Percentiles rank a stretch among this genome's conserved stretches.
These are phyloP conservation scores for Aegilops longissima DNA, from an alignment of 176 grass and related monocot genomes.

Conservation along the genomic window DNA sequence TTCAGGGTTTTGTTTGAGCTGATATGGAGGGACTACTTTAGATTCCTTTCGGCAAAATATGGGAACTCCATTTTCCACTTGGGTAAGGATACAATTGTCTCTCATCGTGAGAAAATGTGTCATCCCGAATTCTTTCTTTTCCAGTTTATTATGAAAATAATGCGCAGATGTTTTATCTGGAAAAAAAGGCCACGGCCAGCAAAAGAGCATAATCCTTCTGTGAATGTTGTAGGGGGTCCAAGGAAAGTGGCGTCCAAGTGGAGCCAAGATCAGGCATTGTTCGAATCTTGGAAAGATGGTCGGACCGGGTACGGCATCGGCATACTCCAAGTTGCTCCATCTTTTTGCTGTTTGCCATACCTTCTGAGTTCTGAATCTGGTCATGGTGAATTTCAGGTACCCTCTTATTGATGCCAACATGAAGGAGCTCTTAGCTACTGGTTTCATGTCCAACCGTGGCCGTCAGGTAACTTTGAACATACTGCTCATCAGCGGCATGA, in stretches of 20 bases:
- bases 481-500: neutral
- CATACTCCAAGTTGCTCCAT: neutral
- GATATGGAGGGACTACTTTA: slow-evolving; percentile 99
- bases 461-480: slow-evolving; percentile 49
- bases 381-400: slow-evolving; percentile 51
- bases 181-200: neutral
- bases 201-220: neutral
- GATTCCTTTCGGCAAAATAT: slow-evolving; percentile 85
- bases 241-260: slow-evolving; percentile 68
- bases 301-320: slow-evolving; percentile 55
- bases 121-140: neutral
- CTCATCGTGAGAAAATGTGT: neutral
- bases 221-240: slow-evolving; percentile 62
- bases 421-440: slow-evolving; percentile 77
- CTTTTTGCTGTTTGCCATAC: neutral
- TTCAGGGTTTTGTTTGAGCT: slow-evolving; percentile 97
- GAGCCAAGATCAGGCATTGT: slow-evolving; percentile 65
- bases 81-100: slow-evolving; percentile 38
- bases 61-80: slow-evolving; percentile 90
- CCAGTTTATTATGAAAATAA: neutral
- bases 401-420: slow-evolving; percentile 96
- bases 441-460: slow-evolving; percentile 93
- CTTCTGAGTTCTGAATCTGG: neutral
- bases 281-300: slow-evolving; percentile 84
- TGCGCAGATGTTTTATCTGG: neutral